Conservation (phyloP, 2,329 filamentous ascomycete genomes). For the Clarireedia monteithiana region DNA sequence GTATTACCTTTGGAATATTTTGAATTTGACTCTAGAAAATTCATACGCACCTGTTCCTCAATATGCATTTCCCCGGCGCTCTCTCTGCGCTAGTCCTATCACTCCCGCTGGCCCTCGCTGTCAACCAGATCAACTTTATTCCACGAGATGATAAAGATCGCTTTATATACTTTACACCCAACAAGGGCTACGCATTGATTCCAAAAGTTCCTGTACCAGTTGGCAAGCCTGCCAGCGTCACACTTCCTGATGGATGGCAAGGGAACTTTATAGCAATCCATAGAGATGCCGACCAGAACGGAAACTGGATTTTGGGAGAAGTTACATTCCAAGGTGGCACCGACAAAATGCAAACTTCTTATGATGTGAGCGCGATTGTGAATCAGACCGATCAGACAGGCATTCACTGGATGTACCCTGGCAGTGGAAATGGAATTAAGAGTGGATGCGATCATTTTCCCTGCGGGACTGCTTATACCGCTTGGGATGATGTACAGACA, state of each 20-base stretch:
- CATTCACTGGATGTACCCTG: neutral
- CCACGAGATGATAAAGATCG: neutral
- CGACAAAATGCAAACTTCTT: neutral
- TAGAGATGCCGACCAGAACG: neutral
- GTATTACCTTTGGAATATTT: too few species aligned
- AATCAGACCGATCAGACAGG: conserved; percentile 3
- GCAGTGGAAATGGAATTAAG: neutral
- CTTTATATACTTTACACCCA: neutral
- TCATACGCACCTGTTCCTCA: neutral
- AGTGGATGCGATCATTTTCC: neutral
- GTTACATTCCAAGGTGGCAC: neutral
- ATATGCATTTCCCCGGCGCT: neutral
- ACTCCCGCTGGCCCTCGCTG: neutral
- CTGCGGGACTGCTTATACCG: neutral
- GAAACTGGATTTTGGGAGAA: neutral
- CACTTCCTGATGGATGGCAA: neutral
- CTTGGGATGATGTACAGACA: neutral
- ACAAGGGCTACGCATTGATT: neutral
- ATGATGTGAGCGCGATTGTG: neutral
- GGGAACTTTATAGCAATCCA: neutral
- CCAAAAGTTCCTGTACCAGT: neutral
- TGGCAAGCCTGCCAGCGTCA: neutral
- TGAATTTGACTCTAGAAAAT: too few species aligned
- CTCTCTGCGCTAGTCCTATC: neutral
- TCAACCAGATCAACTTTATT: neutral